Evolutionary conservation across 2,329 filamentous ascomycete species (phyloP), one percentile per base, ranked within the genome.

Genomic region (Calonectria fujianensis): DNA sequence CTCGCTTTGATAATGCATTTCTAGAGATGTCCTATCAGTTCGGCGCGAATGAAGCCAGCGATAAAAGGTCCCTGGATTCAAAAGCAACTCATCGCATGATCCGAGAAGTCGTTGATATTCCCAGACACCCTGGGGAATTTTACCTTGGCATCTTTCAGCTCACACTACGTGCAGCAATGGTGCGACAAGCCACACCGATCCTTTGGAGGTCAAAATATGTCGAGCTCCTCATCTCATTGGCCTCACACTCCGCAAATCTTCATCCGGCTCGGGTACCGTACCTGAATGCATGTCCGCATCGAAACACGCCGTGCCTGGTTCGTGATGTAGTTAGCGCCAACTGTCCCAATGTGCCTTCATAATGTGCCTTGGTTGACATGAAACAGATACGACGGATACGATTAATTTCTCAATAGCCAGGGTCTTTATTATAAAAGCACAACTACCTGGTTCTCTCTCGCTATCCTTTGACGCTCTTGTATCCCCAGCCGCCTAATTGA

Each of bases 181-280:
- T 61, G 54, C 54, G 54, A 29, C 54, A 61, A 61, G 35, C 54
- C 54, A 61, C 54, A 27, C 35, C 54, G 20, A 31, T 61, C 10
- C 54, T n/a, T 27, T 4, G 54, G 35, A 39, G 54, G 54, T 35
- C n/a, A 27, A 61, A n/a, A 37, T 9, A 27, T 27, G 1, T 9
- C 5, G 7, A 10, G 32, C n/a, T 24, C 4, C 20, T 4, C n/a
- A 61, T 27, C 2, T 8, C 8, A 61, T 61, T 61, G 54, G 54
- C 5, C 54, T 39, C 14, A 35, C n/a, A 7, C 35, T 18, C n/a
- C 11, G 32, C 4, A 24, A 61, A 61, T 39, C 54, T 5, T 27
- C 32, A 37, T 27, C 37, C 13, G n/a, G 54, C 54, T 37, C 52
- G 32, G 54, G 54, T 59, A 59, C 54, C 7, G 54, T 39, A 59